phyloP scores from a whole-genome alignment of 2,329 filamentous ascomycete species.

The Ophiostoma tasmaniense region DNA sequence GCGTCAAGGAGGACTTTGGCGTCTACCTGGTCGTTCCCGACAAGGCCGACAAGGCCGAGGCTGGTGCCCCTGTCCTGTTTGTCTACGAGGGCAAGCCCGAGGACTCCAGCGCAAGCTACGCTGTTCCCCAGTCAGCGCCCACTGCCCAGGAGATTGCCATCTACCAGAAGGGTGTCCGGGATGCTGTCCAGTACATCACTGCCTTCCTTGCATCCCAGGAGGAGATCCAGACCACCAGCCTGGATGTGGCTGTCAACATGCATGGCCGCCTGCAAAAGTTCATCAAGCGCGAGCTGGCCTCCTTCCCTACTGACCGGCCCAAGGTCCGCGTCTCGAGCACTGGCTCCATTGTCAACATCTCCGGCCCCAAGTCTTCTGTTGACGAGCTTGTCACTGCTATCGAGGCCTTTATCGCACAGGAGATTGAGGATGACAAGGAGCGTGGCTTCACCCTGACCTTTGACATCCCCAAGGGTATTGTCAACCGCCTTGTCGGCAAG shows the following conservation, averaged over 20 bases:
- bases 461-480: constrained; percentile 90
- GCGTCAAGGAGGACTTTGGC: constrained; percentile 59
- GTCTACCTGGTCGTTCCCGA: constrained; percentile 68
- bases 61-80: constrained; percentile 55
- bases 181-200: constrained; percentile 47
- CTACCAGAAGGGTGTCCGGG: constrained; percentile 48
- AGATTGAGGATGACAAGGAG: constrained; percentile 88
- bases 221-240: constrained; percentile 38
- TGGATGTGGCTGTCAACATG: constrained; percentile 54
- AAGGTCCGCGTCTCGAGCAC: constrained; percentile 51
- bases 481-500: constrained; percentile 72
- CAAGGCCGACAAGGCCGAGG: constrained; percentile 46
- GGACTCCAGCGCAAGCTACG: constrained; percentile 39
- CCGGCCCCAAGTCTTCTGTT: constrained; percentile 67
- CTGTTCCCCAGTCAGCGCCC: constrained; percentile 44
- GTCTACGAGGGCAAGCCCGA: constrained; percentile 58
- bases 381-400: constrained; percentile 66
- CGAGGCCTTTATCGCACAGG: constrained; percentile 70
- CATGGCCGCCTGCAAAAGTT: constrained; percentile 56
- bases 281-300: constrained; percentile 57
- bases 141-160: constrained; percentile 40
- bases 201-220: constrained; percentile 54
- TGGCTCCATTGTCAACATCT: constrained; percentile 59
- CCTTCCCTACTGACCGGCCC: constrained; percentile 47
- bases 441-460: constrained; percentile 79